Conservation (phyloP, 2,329 filamentous ascomycete genomes). For the Calonectria henricotiae region DNA sequence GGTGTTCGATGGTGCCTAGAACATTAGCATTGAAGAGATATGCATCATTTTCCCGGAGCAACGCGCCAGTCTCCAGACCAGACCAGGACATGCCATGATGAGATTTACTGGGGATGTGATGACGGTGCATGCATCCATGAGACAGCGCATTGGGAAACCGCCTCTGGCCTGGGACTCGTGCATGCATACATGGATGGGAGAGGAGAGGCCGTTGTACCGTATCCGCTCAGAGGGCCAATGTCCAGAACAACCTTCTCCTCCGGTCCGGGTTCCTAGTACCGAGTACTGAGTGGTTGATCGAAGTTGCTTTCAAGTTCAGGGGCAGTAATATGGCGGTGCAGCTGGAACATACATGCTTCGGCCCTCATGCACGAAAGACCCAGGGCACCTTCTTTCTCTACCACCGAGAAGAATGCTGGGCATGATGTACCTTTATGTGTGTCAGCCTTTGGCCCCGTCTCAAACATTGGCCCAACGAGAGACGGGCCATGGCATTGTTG, state of each 20-base stretch:
- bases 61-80: not conserved
- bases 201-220: not conserved
- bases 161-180: not conserved
- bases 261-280: not conserved
- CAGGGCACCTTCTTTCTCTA: not conserved
- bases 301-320: not conserved
- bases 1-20: not conserved
- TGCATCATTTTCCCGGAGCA: conserved; percentile 14
- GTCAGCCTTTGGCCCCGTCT: not conserved
- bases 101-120: conserved; percentile 14
- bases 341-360: not conserved
- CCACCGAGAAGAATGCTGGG: not conserved
- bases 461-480: conserved; percentile 1
- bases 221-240: not conserved
- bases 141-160: not conserved
- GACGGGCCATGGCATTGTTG: conserved; percentile 3
- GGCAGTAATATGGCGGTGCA: not conserved
- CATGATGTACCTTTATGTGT: conserved; percentile 11
- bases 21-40: not conserved
- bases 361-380: conserved; percentile 5
- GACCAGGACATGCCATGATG: conserved; percentile 12
- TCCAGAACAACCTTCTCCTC: not conserved
- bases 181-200: not conserved
- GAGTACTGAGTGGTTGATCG: not conserved
- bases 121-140: conserved; percentile 12